These are phyloP conservation scores for Phytophthora pini DNA, from an alignment of 352 stramenopile genomes.

Conservation along the genomic window DNA sequence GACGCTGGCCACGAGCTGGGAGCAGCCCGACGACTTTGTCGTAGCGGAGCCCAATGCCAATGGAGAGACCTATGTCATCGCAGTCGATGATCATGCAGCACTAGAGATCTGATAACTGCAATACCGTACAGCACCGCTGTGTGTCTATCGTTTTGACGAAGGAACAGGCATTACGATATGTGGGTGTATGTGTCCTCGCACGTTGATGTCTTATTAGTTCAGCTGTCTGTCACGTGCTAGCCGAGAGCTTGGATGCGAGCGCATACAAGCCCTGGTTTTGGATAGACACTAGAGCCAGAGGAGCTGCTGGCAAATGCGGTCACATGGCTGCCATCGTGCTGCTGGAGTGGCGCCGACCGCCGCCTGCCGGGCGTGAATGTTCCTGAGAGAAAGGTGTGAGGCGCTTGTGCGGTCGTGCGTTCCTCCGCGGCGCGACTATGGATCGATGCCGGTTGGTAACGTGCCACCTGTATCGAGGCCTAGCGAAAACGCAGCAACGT, in stretches of 20 bases:
- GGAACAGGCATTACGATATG: background rate
- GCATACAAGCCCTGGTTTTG: conserved; percentile 25
- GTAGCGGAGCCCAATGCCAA: conserved; percentile 3
- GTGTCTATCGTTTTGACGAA: conserved; percentile 4
- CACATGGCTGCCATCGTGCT: conserved; percentile 18
- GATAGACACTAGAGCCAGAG: conserved; percentile 19
- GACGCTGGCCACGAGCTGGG: conserved; percentile 61
- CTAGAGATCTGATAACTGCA: conserved; percentile 27
- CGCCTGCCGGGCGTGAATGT: conserved; percentile 31
- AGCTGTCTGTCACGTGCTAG: conserved; percentile 28
- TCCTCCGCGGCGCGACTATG: conserved; percentile 20
- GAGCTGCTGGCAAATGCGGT: conserved; percentile 24
- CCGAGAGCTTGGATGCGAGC: conserved; percentile 9
- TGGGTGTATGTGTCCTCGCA: conserved; percentile 17
- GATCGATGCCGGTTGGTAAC: conserved; percentile 25
- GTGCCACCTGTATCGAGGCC: conserved; percentile 23
- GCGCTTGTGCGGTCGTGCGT: conserved; percentile 28
- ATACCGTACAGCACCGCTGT: background rate
- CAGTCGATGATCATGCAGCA: conserved; percentile 32
- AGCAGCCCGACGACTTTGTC: conserved; percentile 40
- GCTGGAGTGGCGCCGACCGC: conserved; percentile 1
- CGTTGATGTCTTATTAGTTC: conserved; percentile 30
- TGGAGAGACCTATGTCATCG: conserved; percentile 59
- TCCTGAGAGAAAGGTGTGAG: conserved; percentile 36
- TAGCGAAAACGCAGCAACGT: conserved; percentile 22